A percentile compares a stretch with the other conserved stretches of the same genome.
These are phyloP conservation scores for Aspergillus sclerotioniger DNA, from an alignment of 495 filamentous ascomycete genomes.

Conservation along the genomic window DNA sequence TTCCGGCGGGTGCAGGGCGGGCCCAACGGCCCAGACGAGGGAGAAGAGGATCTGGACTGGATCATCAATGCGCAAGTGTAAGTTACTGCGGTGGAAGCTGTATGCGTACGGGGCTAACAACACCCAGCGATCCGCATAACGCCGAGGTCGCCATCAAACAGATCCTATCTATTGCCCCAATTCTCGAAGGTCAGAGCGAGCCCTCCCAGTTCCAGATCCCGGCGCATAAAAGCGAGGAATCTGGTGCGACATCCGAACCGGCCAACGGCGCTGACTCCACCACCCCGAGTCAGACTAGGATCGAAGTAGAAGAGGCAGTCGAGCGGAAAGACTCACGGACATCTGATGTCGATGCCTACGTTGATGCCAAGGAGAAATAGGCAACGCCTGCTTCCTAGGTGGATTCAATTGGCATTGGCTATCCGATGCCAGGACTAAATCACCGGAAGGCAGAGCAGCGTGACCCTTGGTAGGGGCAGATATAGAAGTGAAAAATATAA, in stretches of 20 bases:
- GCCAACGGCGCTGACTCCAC: slow-evolving; percentile 12
- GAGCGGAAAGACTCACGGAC: slow-evolving; percentile 50
- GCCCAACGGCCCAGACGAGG: slow-evolving; percentile 71
- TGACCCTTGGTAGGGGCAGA: background rate
- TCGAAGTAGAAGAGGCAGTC: slow-evolving; percentile 22
- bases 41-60: slow-evolving; percentile 89
- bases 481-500: slow-evolving; percentile 1
- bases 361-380: slow-evolving; percentile 51
- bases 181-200: slow-evolving; percentile 68
- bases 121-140: slow-evolving; percentile 60
- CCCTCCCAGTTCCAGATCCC: slow-evolving; percentile 43
- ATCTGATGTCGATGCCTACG: slow-evolving; percentile 53
- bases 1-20: slow-evolving; percentile 77
- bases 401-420: background rate
- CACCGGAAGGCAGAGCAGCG: background rate
- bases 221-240: slow-evolving; percentile 24
- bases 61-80: slow-evolving; percentile 89
- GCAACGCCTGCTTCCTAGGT: slow-evolving; percentile 13
- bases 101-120: background rate
- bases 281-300: slow-evolving; percentile 15
- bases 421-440: background rate
- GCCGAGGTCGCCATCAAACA: slow-evolving; percentile 76
- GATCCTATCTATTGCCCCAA: slow-evolving; percentile 82
- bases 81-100: slow-evolving; percentile 25
- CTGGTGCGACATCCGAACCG: slow-evolving; percentile 7